Conservation (phyloP, 2,329 filamentous ascomycete species). For the Juglanconis juglandina region DNA sequence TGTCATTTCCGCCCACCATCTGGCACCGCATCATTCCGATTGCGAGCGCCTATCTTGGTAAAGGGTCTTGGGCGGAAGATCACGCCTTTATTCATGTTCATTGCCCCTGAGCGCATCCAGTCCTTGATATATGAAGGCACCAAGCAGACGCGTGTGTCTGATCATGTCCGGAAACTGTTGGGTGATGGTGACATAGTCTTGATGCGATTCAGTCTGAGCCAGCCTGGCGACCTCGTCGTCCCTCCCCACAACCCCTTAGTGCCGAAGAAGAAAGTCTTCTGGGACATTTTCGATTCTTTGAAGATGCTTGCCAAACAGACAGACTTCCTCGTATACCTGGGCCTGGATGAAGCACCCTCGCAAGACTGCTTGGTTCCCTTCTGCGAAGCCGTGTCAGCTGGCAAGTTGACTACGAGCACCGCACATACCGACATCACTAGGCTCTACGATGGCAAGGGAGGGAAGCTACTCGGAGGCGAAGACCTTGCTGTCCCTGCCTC, state of each 20-base stretch:
- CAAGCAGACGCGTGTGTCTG: not conserved
- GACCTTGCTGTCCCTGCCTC: not conserved
- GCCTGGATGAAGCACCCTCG: not conserved
- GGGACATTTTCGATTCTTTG: constrained; percentile 2
- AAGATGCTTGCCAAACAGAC: constrained; percentile 1
- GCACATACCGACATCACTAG: constrained; percentile 2
- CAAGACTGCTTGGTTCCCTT: not conserved
- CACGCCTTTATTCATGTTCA: constrained; percentile 1
- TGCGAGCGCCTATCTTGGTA: constrained; percentile 1
- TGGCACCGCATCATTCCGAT: not conserved
- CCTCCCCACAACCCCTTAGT: not conserved
- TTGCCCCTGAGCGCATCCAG: constrained; percentile 6
- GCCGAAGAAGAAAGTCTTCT: constrained; percentile 5
- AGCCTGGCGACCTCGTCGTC: not conserved
- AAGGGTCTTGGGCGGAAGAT: constrained; percentile 1
- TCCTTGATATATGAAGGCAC: not conserved
- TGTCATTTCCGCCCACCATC: constrained; percentile 4
- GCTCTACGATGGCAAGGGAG: constrained; percentile 8
- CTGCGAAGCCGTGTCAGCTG: not conserved
- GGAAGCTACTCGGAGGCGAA: not conserved
- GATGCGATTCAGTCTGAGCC: not conserved
- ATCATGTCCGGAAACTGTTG: not conserved
- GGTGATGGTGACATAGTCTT: not conserved
- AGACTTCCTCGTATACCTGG: not conserved
- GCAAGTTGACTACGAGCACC: not conserved